phyloP scores from a whole-genome alignment of 768 basidiomycete species.

The Dictyophora rubrovolvata region DNA sequence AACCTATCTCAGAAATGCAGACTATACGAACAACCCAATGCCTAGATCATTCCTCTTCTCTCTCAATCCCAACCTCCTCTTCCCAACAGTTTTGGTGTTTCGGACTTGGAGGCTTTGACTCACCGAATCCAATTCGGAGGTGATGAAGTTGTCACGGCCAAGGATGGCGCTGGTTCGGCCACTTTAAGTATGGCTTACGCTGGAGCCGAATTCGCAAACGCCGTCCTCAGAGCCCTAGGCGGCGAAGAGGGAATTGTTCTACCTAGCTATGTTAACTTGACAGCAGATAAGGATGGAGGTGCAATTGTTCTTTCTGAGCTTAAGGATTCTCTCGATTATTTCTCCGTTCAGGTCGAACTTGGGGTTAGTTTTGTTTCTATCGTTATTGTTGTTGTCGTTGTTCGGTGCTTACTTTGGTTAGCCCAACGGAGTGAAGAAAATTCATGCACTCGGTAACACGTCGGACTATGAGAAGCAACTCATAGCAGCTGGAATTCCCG shows the following conservation, averaged over 20 bases:
- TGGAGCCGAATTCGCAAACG: conserved; percentile 79
- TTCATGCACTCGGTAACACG: conserved; percentile 69
- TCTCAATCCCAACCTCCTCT: conserved; percentile 81
- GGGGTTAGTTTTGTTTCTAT: conserved; percentile 48
- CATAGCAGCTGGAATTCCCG: conserved; percentile 70
- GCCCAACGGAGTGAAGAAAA: conserved; percentile 74
- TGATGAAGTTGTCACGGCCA: conserved; percentile 97
- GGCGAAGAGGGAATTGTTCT: conserved; percentile 83
- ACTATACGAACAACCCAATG: background rate
- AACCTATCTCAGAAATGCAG: background rate
- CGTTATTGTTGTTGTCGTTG: background rate
- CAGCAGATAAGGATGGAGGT: conserved; percentile 59
- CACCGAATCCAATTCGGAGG: conserved; percentile 92
- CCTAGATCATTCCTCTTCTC: conserved; percentile 83
- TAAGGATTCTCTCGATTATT: conserved; percentile 69
- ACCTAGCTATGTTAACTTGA: conserved; percentile 76
- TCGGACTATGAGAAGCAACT: conserved; percentile 66
- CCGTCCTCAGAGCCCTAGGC: conserved; percentile 73
- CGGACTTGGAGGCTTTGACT: conserved; percentile 48
- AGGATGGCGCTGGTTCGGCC: conserved; percentile 86
- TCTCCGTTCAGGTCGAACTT: conserved; percentile 82
- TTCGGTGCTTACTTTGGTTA: conserved; percentile 22
- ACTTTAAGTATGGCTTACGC: conserved; percentile 97
- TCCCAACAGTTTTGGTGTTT: conserved; percentile 41
- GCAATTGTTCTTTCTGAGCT: conserved; percentile 73